Percentiles rank a stretch among this genome's conserved stretches.
These are phyloP conservation scores for Polyporus tsugae DNA, from an alignment of 1,284 basidiomycete genomes.

Conservation along the genomic window DNA sequence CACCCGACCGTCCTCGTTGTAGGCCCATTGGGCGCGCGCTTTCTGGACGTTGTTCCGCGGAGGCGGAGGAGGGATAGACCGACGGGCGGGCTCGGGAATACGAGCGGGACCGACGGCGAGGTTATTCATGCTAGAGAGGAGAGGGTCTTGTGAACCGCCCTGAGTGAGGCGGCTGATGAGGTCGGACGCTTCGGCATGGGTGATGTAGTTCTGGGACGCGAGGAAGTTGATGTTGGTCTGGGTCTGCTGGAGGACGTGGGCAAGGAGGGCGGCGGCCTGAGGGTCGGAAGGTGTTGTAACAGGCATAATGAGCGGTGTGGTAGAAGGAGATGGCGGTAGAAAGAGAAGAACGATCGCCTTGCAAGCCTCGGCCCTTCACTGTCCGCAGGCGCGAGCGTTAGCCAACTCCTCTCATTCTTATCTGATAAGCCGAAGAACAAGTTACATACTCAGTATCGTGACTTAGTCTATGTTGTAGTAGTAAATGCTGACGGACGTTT, in stretches of 20 bases:
- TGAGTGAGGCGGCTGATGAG: conserved; percentile 57
- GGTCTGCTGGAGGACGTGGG: conserved; percentile 70
- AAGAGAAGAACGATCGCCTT: not conserved
- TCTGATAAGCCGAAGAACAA: no score
- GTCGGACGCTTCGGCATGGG: conserved; percentile 56
- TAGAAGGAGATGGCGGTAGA: not conserved
- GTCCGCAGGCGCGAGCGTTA: no score
- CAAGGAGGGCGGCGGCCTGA: conserved; percentile 51
- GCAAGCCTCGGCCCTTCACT: not conserved
- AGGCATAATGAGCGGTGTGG: conserved; percentile 19
- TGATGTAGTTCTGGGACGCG: conserved; percentile 63
- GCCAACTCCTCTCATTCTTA: no score
- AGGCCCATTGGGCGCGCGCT: conserved; percentile 69
- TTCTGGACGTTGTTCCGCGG: conserved; percentile 43
- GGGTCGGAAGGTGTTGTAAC: conserved; percentile 36
- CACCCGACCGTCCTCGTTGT: conserved; percentile 65
- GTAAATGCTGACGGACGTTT: no score
- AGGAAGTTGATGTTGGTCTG: conserved; percentile 69
- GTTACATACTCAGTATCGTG: no score
- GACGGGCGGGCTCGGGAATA: conserved; percentile 37
- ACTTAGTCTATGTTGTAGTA: no score
- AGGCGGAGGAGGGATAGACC: conserved; percentile 41
- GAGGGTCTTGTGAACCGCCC: conserved; percentile 45
- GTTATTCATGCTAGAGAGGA: conserved; percentile 33
- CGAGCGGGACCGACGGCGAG: conserved; percentile 30